Evolutionary conservation across 192 early-diverging fungal species (phyloP), one percentile per base, ranked within the genome.

Genomic region (Phycomyces blakesleeanus): DNA sequence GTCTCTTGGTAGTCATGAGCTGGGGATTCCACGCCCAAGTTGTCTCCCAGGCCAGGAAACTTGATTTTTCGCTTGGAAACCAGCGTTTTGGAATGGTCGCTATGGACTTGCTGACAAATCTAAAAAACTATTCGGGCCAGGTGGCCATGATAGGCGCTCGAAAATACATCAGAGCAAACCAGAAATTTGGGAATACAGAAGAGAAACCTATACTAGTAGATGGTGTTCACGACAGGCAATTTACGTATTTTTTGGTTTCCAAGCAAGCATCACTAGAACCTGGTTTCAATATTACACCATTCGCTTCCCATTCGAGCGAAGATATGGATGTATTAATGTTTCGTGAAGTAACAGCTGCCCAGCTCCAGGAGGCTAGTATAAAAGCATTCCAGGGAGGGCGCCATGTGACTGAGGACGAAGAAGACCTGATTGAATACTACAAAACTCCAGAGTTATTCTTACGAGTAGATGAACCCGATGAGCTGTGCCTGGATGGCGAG

Each of bases 21-120:
- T 79, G 67, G 71, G 80, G 80, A 18, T 73, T 82, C 18, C 80
- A 82, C 55, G 76, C 77, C 29, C 75, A 78, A 47, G 76, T 78
- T 27, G 80, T 82, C 10, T 70, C 72, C n/a, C 76, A 82, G 42
- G 66, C 80, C 1, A 59, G 74, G 15, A 74, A 73, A 29, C 68
- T 82, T 9, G 67, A 75, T 4, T 58, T 51, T 18, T 64, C 75
- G n/a, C 53, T 82, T 68, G 80, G 80, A 18, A 82, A 82, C 34
- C 64, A 66, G 11, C 70, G 80, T 0, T 82, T 82, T 41, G 62
- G 68, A 5, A 51, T 71, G 40, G 78, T 76, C 1, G 80, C 80
- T 2, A 66, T 66, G 69, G 70, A 71, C 22, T 68, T 79, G 11
- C 29, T 79, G 3, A 61, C 68, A 15, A 71, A 65, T 39, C 51